Percentiles rank a stretch among this genome's conserved stretches.
Conservation (phyloP, 768 basidiomycete species). For the Leccinum uliginosum region DNA sequence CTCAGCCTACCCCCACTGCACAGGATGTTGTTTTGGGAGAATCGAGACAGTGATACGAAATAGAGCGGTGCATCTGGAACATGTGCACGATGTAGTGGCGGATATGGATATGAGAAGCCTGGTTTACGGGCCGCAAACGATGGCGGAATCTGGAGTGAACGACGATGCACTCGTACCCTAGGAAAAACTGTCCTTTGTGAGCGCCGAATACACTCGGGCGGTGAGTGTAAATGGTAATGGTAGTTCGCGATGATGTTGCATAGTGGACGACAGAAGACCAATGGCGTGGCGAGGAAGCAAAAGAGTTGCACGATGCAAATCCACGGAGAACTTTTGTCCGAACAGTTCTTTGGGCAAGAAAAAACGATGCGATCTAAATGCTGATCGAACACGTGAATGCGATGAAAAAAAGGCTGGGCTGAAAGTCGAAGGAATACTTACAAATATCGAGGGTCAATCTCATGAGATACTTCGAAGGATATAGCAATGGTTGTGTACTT, state of each 20-base stretch:
- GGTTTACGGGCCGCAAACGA: slow-evolving; percentile 65
- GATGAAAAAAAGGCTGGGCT: background rate
- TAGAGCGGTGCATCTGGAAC: slow-evolving; percentile 58
- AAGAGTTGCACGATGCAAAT: slow-evolving; percentile 31
- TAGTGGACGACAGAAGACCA: slow-evolving; percentile 70
- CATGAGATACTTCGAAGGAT: no score
- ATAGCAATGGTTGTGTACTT: no score
- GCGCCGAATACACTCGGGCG: slow-evolving; percentile 69
- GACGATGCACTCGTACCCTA: slow-evolving; percentile 48
- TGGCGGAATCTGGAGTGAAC: slow-evolving; percentile 47
- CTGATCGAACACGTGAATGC: background rate
- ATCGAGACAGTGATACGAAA: slow-evolving; percentile 33
- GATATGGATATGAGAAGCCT: slow-evolving; percentile 77
- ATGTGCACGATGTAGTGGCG: slow-evolving; percentile 39
- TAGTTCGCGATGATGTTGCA: slow-evolving; percentile 39
- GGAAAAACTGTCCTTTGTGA: slow-evolving; percentile 75
- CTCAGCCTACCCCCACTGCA: slow-evolving; percentile 26
- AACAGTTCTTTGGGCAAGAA: slow-evolving; percentile 56
- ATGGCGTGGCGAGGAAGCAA: slow-evolving; percentile 60
- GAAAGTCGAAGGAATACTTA: slow-evolving; percentile 29
- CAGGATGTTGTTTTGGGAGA: slow-evolving; percentile 19
- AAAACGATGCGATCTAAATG: slow-evolving; percentile 6
- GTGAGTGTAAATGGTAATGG: slow-evolving; percentile 64
- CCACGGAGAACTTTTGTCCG: slow-evolving; percentile 83
- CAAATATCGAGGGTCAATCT: slow-evolving; percentile 31